Conservation (phyloP, 2,329 filamentous ascomycete species). For the Ophiosphaerella narmari region DNA sequence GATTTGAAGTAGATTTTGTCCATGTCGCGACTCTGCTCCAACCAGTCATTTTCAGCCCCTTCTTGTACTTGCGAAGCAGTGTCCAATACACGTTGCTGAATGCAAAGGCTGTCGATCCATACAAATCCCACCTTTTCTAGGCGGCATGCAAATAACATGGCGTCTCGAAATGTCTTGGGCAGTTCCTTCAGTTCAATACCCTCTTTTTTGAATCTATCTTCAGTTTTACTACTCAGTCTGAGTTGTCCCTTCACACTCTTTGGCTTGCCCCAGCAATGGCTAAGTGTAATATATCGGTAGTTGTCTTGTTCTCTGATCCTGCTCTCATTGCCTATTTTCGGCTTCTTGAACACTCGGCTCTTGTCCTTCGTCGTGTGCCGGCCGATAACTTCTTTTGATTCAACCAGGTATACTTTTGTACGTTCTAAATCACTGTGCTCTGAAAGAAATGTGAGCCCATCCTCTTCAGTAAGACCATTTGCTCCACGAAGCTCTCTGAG, state of each 20-base stretch:
- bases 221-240: neutral
- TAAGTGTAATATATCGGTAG: constrained; percentile 12
- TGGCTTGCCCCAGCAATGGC: constrained; percentile 17
- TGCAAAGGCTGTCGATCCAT: constrained; percentile 22
- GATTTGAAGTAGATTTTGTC: constrained; percentile 16
- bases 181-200: constrained; percentile 9
- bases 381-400: neutral
- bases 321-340: neutral
- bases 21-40: constrained; percentile 18
- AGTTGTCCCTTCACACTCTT: neutral
- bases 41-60: constrained; percentile 18
- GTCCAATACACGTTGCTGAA: neutral
- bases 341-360: neutral
- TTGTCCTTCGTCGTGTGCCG: neutral
- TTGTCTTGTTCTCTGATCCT: neutral
- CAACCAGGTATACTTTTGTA: constrained; percentile 1
- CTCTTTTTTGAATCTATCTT: constrained; percentile 1
- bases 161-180: constrained; percentile 17
- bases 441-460: neutral
- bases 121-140: constrained; percentile 13
- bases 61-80: neutral
- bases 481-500: constrained; percentile 1
- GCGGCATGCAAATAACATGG: constrained; percentile 7
- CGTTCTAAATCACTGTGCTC: neutral
- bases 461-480: neutral